phyloP scores from a whole-genome alignment of 23 red algal species.

The Gracilaria vermiculophylla region DNA sequence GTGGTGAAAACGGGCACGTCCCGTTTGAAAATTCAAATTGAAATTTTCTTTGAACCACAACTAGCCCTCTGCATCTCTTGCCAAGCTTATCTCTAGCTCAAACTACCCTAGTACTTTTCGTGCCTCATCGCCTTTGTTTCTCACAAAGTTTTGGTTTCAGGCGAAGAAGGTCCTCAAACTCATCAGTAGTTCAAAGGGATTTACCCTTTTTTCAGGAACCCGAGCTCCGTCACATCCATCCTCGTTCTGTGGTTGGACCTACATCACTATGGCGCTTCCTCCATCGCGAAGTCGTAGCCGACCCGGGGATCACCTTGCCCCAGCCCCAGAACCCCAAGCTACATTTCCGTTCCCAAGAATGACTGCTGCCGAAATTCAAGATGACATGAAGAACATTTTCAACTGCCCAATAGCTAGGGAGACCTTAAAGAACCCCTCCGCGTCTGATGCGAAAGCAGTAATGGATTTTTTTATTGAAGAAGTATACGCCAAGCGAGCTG shows the following conservation, averaged over 20 bases:
- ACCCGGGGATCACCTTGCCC: constrained; percentile 44
- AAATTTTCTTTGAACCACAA: not conserved
- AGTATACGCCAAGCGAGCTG: constrained; percentile 36
- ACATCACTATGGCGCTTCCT: not conserved
- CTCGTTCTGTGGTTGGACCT: not conserved
- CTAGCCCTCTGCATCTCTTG: not conserved
- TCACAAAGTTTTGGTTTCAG: not conserved
- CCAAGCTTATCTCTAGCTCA: too few species aligned
- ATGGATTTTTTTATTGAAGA: constrained; percentile 54
- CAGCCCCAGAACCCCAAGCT: constrained; percentile 28
- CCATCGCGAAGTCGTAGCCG: constrained; percentile 36
- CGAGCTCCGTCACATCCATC: not conserved
- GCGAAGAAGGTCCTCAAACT: not conserved
- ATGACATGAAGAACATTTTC: constrained; percentile 59
- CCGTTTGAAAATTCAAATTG: constrained; percentile 10
- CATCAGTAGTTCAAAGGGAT: not conserved
- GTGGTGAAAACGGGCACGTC: too few species aligned
- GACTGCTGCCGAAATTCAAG: constrained; percentile 50
- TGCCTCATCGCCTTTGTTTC: too few species aligned
- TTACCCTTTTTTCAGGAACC: not conserved
- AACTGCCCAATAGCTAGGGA: constrained; percentile 50
- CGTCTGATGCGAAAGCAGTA: constrained; percentile 23
- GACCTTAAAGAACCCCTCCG: constrained; percentile 16
- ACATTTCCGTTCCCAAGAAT: constrained; percentile 47
- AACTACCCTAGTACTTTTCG: too few species aligned